Conservation (phyloP, 164 flowering plant genomes). For the Kingdonia uniflora region DNA sequence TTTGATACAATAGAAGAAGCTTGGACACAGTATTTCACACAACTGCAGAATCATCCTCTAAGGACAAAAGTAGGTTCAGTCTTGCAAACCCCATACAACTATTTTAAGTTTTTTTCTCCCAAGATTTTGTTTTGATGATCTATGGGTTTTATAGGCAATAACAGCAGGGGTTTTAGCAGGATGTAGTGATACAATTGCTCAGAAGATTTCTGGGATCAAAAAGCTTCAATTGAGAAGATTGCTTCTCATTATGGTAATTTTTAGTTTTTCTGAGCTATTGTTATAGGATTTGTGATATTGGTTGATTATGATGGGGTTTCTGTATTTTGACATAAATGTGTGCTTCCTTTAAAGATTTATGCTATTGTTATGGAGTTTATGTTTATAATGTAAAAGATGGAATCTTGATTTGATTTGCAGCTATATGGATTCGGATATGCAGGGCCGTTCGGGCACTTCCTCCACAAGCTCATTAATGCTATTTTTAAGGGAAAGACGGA, state of each 20-base stretch:
- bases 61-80: constrained; percentile 53
- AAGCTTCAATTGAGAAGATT: constrained; percentile 59
- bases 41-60: constrained; percentile 60
- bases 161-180: constrained; percentile 70
- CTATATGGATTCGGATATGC: constrained; percentile 61
- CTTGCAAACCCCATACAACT: background rate
- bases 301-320: too few relatives aligned
- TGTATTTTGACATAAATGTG: too few relatives aligned
- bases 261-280: background rate
- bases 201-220: constrained; percentile 72
- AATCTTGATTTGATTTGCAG: constrained; percentile 47
- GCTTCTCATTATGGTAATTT: constrained; percentile 53
- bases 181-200: constrained; percentile 57
- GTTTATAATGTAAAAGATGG: too few relatives aligned
- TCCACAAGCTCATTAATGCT: constrained; percentile 63
- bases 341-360: too few relatives aligned
- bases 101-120: background rate
- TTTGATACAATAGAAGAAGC: constrained; percentile 41
- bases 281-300: too few relatives aligned
- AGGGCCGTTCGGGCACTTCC: constrained; percentile 81
- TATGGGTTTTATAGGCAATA: constrained; percentile 35
- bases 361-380: background rate
- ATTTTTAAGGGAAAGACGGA: constrained; percentile 64
- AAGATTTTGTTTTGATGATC: background rate
- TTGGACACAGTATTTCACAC: constrained; percentile 52